Evolutionary conservation across 441 rosid species (phyloP).

Genomic region (Corymbia citriodora): DNA sequence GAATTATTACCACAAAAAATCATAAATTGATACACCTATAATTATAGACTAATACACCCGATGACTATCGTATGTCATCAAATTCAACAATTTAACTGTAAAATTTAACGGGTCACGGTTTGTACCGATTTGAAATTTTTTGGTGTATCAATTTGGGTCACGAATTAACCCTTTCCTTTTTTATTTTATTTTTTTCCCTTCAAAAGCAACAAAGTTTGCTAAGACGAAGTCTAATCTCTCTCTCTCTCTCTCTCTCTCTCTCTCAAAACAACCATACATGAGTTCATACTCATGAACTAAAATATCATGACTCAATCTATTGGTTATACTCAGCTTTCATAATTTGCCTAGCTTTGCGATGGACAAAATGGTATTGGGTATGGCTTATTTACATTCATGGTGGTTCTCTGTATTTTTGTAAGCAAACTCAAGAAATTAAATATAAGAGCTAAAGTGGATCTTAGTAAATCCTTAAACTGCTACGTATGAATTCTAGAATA

Average conservation of each 20-base stretch:
- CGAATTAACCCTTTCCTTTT: no score
- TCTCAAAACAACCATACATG: neutral
- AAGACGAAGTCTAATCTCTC: neutral
- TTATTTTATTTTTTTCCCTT: neutral
- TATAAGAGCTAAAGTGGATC: neutral
- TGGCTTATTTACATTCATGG: neutral
- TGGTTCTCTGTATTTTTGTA: neutral
- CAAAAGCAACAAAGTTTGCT: neutral
- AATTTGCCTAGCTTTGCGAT: no score
- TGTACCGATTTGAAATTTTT: no score
- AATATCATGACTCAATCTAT: neutral
- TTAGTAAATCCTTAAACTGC: no score
- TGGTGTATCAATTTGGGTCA: no score
- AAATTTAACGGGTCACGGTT: no score
- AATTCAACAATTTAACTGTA: fast-evolving
- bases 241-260: neutral
- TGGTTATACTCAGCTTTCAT: neutral
- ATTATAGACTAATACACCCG: fast-evolving
- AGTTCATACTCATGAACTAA: neutral
- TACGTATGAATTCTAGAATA: no score
- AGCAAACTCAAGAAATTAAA: neutral
- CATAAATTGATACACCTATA: no score
- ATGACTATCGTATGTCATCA: fast-evolving
- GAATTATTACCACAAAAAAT: no score
- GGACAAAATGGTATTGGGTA: neutral